Conservation (phyloP, 345 rosid species). For the Eutrema yunnanense region DNA sequence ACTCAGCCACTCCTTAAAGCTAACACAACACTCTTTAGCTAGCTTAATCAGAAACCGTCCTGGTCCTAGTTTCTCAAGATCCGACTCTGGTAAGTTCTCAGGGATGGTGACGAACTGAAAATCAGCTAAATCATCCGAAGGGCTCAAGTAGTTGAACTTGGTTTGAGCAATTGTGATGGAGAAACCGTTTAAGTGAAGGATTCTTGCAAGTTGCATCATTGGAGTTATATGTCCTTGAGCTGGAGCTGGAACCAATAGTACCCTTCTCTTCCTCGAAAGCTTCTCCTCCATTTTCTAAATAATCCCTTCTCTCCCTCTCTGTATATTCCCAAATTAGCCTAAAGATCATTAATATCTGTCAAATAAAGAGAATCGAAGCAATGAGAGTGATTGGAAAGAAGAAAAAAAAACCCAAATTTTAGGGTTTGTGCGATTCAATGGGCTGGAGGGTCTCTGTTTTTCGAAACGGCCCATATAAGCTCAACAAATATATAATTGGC, state of each 20-base stretch:
- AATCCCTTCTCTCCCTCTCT: neutral
- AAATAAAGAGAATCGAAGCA: too few species aligned
- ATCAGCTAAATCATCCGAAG: neutral
- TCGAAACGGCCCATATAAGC: too few species aligned
- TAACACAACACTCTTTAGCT: neutral
- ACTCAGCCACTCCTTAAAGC: neutral
- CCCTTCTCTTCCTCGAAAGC: neutral
- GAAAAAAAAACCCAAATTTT: too few species aligned
- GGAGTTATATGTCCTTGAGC: conserved; percentile 58
- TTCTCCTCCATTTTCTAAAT: neutral
- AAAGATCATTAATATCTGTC: too few species aligned
- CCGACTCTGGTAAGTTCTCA: neutral
- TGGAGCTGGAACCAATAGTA: conserved; percentile 34
- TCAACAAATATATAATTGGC: too few species aligned
- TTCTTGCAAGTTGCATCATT: conserved; percentile 49
- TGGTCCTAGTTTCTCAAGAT: neutral
- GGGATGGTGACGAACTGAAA: conserved; percentile 1
- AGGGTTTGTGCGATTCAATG: too few species aligned
- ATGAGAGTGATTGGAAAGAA: too few species aligned
- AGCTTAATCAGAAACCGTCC: neutral
- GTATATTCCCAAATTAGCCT: too few species aligned
- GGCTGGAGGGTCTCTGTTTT: fast-evolving
- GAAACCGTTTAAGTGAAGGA: conserved; percentile 31
- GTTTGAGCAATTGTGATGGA: neutral
- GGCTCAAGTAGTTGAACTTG: neutral